Evolutionary conservation across 257 asterid species (phyloP).

Genomic region (Henckelia pumila): DNA sequence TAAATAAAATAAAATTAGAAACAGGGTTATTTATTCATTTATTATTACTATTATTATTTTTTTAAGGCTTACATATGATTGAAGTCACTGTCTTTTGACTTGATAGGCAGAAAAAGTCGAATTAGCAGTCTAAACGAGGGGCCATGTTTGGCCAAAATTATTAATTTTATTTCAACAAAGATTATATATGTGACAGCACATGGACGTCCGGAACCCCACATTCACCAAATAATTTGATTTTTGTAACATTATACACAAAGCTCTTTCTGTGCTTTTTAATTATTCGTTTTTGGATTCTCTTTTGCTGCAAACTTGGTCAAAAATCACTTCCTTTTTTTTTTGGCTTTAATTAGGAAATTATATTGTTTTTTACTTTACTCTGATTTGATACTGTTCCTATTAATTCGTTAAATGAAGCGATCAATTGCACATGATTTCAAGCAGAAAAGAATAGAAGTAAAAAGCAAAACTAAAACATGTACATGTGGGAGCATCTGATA

Average conservation of each 20-base stretch:
- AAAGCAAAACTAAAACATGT: too few relatives aligned
- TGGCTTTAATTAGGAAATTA: not conserved
- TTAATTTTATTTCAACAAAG: not conserved
- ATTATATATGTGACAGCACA: not conserved
- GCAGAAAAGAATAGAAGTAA: too few relatives aligned
- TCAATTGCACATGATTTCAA: too few relatives aligned
- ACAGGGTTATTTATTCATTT: too few relatives aligned
- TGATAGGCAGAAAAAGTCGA: conserved; percentile 21
- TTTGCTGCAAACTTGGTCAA: not conserved
- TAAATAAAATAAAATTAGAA: too few relatives aligned
- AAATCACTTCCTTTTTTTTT: too few relatives aligned
- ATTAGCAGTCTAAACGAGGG: conserved; percentile 16
- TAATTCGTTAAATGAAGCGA: too few relatives aligned
- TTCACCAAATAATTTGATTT: not conserved
- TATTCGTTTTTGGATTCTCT: not conserved
- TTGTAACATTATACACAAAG: not conserved
- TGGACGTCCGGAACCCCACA: not conserved
- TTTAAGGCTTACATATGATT: conserved; percentile 19
- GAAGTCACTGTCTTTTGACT: conserved; percentile 24
- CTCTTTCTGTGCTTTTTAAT: not conserved
- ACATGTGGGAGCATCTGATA: too few relatives aligned
- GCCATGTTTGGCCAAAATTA: conserved; percentile 17
- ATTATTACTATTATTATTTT: too few relatives aligned
- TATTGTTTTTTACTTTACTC: too few relatives aligned
- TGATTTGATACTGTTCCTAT: too few relatives aligned